Conservation (phyloP, 768 basidiomycete genomes). For the Mycena chlorophos region DNA sequence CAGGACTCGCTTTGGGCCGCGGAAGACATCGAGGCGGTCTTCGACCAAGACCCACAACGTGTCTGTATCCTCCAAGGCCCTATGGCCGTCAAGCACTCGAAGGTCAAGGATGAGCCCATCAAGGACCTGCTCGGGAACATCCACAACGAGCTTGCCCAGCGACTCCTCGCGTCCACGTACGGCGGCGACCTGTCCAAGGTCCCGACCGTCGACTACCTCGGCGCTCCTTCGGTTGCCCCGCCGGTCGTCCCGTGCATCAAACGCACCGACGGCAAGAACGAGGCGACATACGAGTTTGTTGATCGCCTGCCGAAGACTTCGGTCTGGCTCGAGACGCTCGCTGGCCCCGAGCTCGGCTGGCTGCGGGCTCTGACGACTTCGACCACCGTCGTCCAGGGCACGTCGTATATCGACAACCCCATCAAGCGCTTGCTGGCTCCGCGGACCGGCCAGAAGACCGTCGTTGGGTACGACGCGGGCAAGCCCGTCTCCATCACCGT, state of each 20-base stretch:
- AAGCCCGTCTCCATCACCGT: conserved; percentile 59
- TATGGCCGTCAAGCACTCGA: conserved; percentile 87
- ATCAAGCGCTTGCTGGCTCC: conserved; percentile 85
- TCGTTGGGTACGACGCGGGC: conserved; percentile 52
- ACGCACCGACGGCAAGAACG: conserved; percentile 41
- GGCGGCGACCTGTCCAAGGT: conserved; percentile 70
- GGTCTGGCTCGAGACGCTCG: conserved; percentile 82
- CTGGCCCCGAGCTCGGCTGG: conserved; percentile 84
- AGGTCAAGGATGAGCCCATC: conserved; percentile 89
- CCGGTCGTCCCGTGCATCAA: conserved; percentile 43
- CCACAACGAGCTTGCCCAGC: conserved; percentile 71
- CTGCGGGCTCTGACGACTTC: conserved; percentile 81
- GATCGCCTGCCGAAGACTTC: conserved; percentile 54
- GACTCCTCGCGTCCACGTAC: conserved; percentile 78
- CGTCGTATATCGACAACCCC: conserved; percentile 84
- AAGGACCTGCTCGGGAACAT: conserved; percentile 90
- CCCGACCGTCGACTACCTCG: conserved; percentile 84
- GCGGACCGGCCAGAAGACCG: conserved; percentile 74
- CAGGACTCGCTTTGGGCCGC: conserved; percentile 97
- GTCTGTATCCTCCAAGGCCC: conserved; percentile 98
- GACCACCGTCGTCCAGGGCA: conserved; percentile 83
- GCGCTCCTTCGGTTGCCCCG: conserved; percentile 40
- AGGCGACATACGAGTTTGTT: conserved; percentile 53
- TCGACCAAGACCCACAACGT: conserved; percentile 97
- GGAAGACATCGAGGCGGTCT: conserved; percentile 97